Evolutionary conservation across 768 basidiomycete genomes (phyloP), one percentile per base, ranked within the genome.

Genomic region (Pleurotus tuoliensis): DNA sequence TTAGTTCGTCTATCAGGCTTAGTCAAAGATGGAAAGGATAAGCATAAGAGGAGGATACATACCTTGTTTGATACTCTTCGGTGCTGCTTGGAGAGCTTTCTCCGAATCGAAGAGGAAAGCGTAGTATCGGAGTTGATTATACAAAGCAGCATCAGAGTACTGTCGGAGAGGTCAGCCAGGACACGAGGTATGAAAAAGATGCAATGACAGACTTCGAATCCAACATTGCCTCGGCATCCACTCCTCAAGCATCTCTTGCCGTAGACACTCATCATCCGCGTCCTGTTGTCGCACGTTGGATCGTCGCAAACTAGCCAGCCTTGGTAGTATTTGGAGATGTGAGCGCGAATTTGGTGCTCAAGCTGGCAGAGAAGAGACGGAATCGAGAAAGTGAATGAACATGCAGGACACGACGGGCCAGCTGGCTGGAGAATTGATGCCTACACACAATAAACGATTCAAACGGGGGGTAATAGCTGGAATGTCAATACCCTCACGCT

Each of bases 241-340:
- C 69, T 72, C 46, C 82, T 81, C 55, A 94, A 67, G 67, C 97
- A 99, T 49, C 87, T 76, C 30, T 86, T 81, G 5, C 93, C 94
- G 68, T 94, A 95, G 0, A 98, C 92, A 37, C 90, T 79, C 92
- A 98, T 96, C 80, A 87, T 90, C 16, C 97, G 79, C n/a, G 96
- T 94, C 38, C 90, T 81, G 58, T 84, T 78, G 7, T 82, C 82
- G 65, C 97, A 99, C 0, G 87, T 88, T 18, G 82, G 75, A 59
- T 98, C 97, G 62, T 94, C 82, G 71, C 97, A 99, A 4, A 88
- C 73, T 1, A 82, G 87, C 90, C 91, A 95, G 1, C 86, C 86
- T 64, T 97, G 84, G 66, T 99, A 98, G 70, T 95, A 98, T 62
- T 77, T 81, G 6, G 76, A 73, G 48, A 99, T 88, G 59, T 82